These are phyloP conservation scores for Pisolithus sp. DNA, from an alignment of 768 basidiomycete genomes.

Conservation along the genomic window DNA sequence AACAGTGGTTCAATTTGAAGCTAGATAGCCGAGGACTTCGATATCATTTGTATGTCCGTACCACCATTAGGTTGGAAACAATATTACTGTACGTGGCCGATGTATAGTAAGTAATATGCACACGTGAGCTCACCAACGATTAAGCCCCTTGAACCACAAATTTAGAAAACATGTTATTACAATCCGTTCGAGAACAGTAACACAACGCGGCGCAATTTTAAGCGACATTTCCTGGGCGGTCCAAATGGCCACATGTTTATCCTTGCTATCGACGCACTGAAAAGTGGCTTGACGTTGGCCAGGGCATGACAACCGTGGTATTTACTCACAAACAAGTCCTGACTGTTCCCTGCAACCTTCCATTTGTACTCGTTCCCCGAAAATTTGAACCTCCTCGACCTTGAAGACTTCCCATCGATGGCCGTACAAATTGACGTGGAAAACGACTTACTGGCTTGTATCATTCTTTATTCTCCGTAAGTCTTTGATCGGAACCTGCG, in stretches of 20 bases:
- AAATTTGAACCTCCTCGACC: slow-evolving; percentile 51
- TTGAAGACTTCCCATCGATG: slow-evolving; percentile 13
- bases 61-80: background rate
- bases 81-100: background rate
- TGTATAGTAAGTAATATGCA: background rate
- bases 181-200: slow-evolving; percentile 40
- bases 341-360: slow-evolving; percentile 41
- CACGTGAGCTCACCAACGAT: slow-evolving; percentile 33
- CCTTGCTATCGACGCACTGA: slow-evolving; percentile 46
- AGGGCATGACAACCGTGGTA: background rate
- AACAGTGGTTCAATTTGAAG: slow-evolving; percentile 31
- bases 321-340: slow-evolving; percentile 40
- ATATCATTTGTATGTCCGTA: slow-evolving; percentile 1
- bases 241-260: slow-evolving; percentile 44
- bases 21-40: slow-evolving; percentile 17
- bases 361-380: slow-evolving; percentile 49
- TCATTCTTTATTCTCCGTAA: slow-evolving; percentile 44
- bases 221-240: slow-evolving; percentile 32
- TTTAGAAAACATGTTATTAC: slow-evolving; percentile 51
- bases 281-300: background rate
- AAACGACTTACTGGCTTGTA: slow-evolving; percentile 39
- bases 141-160: slow-evolving; percentile 41
- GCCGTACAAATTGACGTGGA: background rate
- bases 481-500: slow-evolving; percentile 38
- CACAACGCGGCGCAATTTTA: slow-evolving; percentile 35